Evolutionary conservation across 2,329 filamentous ascomycete genomes (phyloP), one percentile per base, ranked within the genome.

Genomic region (Tothia fuscella): DNA sequence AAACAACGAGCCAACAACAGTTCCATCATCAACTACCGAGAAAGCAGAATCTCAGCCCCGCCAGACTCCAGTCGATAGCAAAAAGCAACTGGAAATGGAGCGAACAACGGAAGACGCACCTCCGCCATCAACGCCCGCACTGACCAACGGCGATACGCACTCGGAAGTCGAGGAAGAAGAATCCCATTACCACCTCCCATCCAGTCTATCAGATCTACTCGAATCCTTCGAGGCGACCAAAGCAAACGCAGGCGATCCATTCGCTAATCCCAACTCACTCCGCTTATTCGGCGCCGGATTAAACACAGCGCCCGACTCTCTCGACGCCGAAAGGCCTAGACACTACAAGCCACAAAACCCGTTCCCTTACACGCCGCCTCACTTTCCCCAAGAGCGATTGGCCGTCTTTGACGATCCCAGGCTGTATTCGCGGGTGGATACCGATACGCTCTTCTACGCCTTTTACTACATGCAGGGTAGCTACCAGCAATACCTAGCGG

Each of bases 401-500:
- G 68, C 82, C 2, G 86, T 96, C 49, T 89, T 96, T 52, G 87
- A 95, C 52, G 87, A 98, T 60, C 83, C 86, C 25, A 72, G 83
- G 35, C 65, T 98, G 47, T 98, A 95, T 62, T 75, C 76, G 20
- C 76, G 85, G 44, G 89, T 98, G 46, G 91, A 98, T 55, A 87
- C 88, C 1, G 91, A 98, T 57, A 94, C 89, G 22, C 71, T 98
- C 7, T 98, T 98, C 64, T 98, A 98, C 64, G 83, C 94, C 34
- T 98, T 98, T 65, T 98, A 98, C 70, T 98, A 98, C 68, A 86
- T 89, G 52, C 91, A 98, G 62, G 87, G 87, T 20, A 88, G 87
- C 1, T 88, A 93, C 52, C 88, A 96, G 60, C 91, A 98, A 59
- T 95, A 88, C 57, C 72, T 96, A 45, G 87, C 91, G 2, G 91